Evolutionary conservation across 1,284 basidiomycete genomes (phyloP).

Genomic region (Rhodotorula sp.): DNA sequence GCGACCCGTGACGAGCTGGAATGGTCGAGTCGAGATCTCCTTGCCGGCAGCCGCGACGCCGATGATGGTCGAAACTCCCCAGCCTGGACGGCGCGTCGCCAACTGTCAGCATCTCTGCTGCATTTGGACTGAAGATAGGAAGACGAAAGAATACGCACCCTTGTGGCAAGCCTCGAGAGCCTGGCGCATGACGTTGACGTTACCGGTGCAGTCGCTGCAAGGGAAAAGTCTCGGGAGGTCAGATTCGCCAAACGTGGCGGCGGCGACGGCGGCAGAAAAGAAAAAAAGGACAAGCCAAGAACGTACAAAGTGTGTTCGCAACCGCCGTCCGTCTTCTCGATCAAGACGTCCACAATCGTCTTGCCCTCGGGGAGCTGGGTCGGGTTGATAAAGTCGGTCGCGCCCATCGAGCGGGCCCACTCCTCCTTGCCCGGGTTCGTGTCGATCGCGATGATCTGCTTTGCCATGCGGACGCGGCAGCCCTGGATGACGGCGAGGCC

Average conservation of each 20-base stretch:
- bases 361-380: constrained; percentile 68
- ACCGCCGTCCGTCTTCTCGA: constrained; percentile 94
- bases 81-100: constrained; percentile 57
- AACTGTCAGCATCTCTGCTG: background rate
- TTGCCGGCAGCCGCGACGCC: constrained; percentile 71
- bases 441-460: constrained; percentile 89
- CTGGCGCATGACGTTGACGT: constrained; percentile 90
- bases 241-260: background rate
- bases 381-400: constrained; percentile 95
- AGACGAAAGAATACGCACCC: no score
- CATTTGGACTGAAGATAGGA: no score
- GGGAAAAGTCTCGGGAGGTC: background rate
- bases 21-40: constrained; percentile 95
- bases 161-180: constrained; percentile 98
- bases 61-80: constrained; percentile 93
- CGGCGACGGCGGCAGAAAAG: no score
- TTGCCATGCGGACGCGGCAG: constrained; percentile 71
- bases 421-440: constrained; percentile 73
- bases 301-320: constrained; percentile 83
- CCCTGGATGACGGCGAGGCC: constrained; percentile 90
- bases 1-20: constrained; percentile 78
- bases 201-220: constrained; percentile 78
- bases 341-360: constrained; percentile 81
- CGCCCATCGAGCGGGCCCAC: constrained; percentile 92
- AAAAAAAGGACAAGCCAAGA: background rate